phyloP scores from a whole-genome alignment of 2,329 filamentous ascomycete genomes.

The Madurella fahalii region DNA sequence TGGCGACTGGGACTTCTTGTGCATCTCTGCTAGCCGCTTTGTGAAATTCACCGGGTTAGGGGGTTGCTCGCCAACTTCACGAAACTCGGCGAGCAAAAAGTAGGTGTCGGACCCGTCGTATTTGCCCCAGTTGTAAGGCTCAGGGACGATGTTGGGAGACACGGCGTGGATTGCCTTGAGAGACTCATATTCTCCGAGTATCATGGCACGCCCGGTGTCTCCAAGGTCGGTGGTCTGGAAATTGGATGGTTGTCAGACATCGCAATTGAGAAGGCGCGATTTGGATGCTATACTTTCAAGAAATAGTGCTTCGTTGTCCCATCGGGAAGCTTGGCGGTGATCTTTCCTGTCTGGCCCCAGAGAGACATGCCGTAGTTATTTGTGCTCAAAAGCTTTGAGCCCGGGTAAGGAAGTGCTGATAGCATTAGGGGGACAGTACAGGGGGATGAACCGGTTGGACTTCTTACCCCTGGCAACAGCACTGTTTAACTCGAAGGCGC shows the following conservation, averaged over 20 bases:
- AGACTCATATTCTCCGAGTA: slow-evolving; percentile 17
- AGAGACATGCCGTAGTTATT: slow-evolving; percentile 16
- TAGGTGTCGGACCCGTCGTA: slow-evolving; percentile 8
- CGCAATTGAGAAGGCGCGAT: neutral
- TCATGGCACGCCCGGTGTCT: slow-evolving; percentile 12
- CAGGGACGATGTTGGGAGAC: slow-evolving; percentile 10
- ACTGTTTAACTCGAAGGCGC: neutral
- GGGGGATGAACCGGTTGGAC: neutral
- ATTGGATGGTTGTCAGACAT: neutral
- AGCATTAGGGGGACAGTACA: neutral
- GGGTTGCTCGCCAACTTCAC: slow-evolving; percentile 30
- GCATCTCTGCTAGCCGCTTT: slow-evolving; percentile 13
- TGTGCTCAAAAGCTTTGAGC: slow-evolving; percentile 1
- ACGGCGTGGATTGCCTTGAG: slow-evolving; percentile 16
- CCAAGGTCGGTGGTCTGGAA: neutral
- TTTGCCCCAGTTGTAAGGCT: slow-evolving; percentile 11
- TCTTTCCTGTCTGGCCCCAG: slow-evolving; percentile 16
- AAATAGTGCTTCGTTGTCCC: slow-evolving; percentile 8
- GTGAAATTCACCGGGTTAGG: slow-evolving; percentile 6
- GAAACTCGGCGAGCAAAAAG: slow-evolving; percentile 19
- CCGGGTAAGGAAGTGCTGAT: neutral
- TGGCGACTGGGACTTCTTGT: slow-evolving; percentile 13
- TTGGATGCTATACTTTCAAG: slow-evolving; percentile 4
- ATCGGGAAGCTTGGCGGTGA: slow-evolving; percentile 5
- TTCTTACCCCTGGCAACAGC: slow-evolving; percentile 4